Evolutionary conservation across 345 rosid species (phyloP).

Genomic region (Bruguiera sexangula): DNA sequence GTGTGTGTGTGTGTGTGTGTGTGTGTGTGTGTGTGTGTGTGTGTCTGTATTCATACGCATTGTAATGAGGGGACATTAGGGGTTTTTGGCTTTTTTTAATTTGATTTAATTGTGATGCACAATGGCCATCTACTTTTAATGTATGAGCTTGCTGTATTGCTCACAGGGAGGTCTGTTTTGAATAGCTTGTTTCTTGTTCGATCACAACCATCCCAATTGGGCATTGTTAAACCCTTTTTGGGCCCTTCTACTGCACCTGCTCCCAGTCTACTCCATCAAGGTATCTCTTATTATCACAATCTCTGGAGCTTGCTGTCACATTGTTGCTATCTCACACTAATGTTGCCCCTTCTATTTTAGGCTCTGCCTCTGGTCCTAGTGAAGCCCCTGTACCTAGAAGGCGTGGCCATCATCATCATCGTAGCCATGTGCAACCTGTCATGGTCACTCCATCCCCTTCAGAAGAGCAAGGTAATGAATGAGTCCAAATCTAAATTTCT

Average conservation of each 20-base stretch:
- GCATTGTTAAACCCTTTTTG: slow-evolving; percentile 32
- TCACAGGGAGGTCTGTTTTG: slow-evolving; percentile 54
- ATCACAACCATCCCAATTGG: slow-evolving; percentile 31
- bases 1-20: too few relatives aligned
- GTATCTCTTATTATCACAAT: slow-evolving; percentile 23
- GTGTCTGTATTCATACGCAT: too few relatives aligned
- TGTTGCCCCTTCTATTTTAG: slow-evolving; percentile 31
- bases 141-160: slow-evolving; percentile 6
- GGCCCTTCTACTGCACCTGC: slow-evolving; percentile 40
- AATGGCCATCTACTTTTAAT: background rate
- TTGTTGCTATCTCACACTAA: slow-evolving; percentile 21
- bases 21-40: too few relatives aligned
- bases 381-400: slow-evolving; percentile 38
- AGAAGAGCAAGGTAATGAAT: slow-evolving; percentile 49
- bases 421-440: slow-evolving; percentile 48
- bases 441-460: slow-evolving; percentile 65
- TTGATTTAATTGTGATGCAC: background rate
- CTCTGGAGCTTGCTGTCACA: background rate
- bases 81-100: background rate
- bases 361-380: slow-evolving; percentile 37
- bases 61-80: background rate
- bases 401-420: slow-evolving; percentile 44
- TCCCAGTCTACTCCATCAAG: slow-evolving; percentile 48
- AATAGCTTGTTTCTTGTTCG: slow-evolving; percentile 38
- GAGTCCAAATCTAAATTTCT: slow-evolving; percentile 5